Evolutionary conservation across 2,329 filamentous ascomycete species (phyloP), one percentile per base, ranked within the genome.

Genomic region (Myriangium duriaei): DNA sequence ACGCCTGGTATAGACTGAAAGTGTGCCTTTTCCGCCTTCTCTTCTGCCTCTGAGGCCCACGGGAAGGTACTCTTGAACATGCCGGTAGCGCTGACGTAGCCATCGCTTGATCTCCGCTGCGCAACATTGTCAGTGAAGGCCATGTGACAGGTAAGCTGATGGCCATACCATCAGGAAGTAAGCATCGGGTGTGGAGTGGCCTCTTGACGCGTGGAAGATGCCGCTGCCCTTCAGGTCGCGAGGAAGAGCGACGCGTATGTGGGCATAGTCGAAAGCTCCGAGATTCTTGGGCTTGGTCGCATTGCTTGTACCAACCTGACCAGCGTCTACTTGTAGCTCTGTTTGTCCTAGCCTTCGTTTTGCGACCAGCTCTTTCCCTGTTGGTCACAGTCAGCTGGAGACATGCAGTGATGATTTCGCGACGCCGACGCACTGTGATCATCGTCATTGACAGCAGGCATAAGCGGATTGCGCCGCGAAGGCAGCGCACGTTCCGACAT

Each of bases 41-140:
- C 81, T 18, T 69, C 63, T 13, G 70, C 64, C 33, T 53, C 50
- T 44, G 79, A 74, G 30, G 83, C 79, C 60, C 81, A 86, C 5
- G 83, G 83, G 53, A 87, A 92, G 2, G 81, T 81, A 21, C 82
- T 84, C 64, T 91, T 91, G 71, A 88, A 92, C 83, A 92, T 88
- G 60, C 84, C 84, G 4, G 83, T 91, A 9, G 83, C 82, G 47
- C 81, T 87, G 41, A 92, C 75, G 58, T 74, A 91, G 44, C 84
- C 84, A 56, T 92, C 84, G 55, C 75, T 75, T 61, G 83, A 88
- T 50, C 83, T 79, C 61, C 84, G 79, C 83, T 69, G 51, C n/a
- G 7, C 7, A 51, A 37, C 37, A 29, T 43, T 19, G 34, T 32
- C 24, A n/a, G 17, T 18, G 18, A 34, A 30, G 11, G 19, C 11